Base-by-base conservation (phyloP, 768 basidiomycete genomes). In the Daedalea quercina region DNA sequence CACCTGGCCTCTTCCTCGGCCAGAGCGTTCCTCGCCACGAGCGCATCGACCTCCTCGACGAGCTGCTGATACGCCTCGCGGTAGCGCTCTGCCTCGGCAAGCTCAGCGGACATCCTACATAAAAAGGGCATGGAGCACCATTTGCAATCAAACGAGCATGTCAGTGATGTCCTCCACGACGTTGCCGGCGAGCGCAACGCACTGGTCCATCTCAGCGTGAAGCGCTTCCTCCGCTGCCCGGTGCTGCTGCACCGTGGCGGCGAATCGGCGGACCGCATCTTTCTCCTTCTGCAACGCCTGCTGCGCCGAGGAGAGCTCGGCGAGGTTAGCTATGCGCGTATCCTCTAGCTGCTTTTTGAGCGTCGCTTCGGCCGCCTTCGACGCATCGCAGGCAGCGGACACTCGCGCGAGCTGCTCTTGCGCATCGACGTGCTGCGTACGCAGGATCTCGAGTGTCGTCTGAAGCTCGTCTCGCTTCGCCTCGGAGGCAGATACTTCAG, bases 1-100 rank as follows among this genome's bases (percentile, higher is more conserved):
- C 75, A 72, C 35, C 78, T 73, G 0, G 87, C 82, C 65, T 95
- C 94, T 40, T 83, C 83, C 61, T 93, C 85, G 7, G 90, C 89
- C 33, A 93, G 73, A 28, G 82, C 77, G 58, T 92, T 90, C 11
- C 85, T 77, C 12, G 79, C 77, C 17, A 85, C 68, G 9, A 94
- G 75, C 6, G 77, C 71, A 17, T 76, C 76, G 24, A 91, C 77
- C 61, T 88, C 78, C 17, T 85, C 78, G 17, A 77, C 66, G 11
- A 93, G 71, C 23, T 73, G 72, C 53, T 76, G 72, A 65, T 92
- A 93, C 12, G 87, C 85, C 46, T 84, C 79, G 65, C 84, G 79
- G 67, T 84, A 92, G 19, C 72, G 74, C 56, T 81, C 81, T 1
- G 78, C 77, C 12, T 85, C 78, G 3, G 74, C 63, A 20, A 92